phyloP scores from a whole-genome alignment of 2,329 filamentous ascomycete genomes.

The Monilinia aucupariae region DNA sequence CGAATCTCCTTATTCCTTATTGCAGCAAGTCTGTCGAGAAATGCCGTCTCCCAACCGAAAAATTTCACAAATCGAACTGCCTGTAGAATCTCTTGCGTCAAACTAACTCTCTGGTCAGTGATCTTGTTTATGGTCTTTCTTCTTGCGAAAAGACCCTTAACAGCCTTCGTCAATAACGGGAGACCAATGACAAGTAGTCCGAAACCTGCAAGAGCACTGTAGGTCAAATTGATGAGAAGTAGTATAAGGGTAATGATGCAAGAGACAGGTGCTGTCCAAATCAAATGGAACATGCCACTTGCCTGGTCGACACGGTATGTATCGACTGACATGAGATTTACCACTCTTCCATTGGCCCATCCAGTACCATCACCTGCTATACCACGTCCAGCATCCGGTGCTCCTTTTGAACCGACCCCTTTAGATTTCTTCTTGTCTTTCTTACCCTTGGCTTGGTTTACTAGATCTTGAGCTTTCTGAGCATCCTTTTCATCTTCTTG shows the following conservation, averaged over 20 bases:
- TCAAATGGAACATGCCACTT: constrained; percentile 81
- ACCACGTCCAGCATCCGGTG: constrained; percentile 41
- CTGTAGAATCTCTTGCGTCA: constrained; percentile 88
- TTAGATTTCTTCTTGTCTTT: constrained; percentile 40
- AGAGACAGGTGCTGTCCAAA: constrained; percentile 79
- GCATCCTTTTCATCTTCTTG: constrained; percentile 23
- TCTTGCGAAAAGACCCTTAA: constrained; percentile 69
- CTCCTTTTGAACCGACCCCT: constrained; percentile 40
- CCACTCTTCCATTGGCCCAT: constrained; percentile 88
- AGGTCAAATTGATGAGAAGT: constrained; percentile 79
- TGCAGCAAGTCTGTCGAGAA: constrained; percentile 67
- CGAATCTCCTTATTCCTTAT: constrained; percentile 73
- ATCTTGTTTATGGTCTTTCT: constrained; percentile 83
- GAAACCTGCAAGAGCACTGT: constrained; percentile 85
- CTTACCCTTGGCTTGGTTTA: constrained; percentile 39
- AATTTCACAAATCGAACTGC: constrained; percentile 94
- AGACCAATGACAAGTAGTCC: constrained; percentile 73
- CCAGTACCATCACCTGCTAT: constrained; percentile 67
- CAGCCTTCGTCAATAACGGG: constrained; percentile 70
- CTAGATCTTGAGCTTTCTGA: constrained; percentile 41
- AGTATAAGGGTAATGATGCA: constrained; percentile 74
- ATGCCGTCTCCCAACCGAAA: constrained; percentile 91
- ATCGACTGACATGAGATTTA: constrained; percentile 92
- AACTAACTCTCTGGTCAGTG: constrained; percentile 83
- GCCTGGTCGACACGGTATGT: constrained; percentile 90